These are phyloP conservation scores for Cyberlindnera maritima DNA, from an alignment of 805 yeast genomes.

Conservation along the genomic window DNA sequence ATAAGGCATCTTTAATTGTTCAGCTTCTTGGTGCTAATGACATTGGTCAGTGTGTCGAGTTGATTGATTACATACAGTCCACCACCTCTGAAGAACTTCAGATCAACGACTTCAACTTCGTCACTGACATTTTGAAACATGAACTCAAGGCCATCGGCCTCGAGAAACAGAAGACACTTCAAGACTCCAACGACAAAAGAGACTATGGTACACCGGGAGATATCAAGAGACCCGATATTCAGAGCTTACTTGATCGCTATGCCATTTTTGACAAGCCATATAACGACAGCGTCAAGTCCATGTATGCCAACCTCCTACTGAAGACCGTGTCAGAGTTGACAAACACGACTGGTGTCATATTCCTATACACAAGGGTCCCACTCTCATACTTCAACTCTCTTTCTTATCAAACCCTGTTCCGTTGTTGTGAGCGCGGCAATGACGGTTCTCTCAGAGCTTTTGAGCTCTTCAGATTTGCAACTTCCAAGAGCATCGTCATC, in stretches of 20 bases:
- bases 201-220: conserved; percentile 3
- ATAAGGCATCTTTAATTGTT: background rate
- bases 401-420: conserved; percentile 15
- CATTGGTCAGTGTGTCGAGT: background rate
- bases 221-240: conserved; percentile 23
- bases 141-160: conserved; percentile 9
- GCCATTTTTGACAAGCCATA: background rate
- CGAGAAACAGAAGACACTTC: conserved; percentile 5
- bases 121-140: conserved; percentile 4
- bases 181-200: background rate
- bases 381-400: background rate
- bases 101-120: conserved; percentile 14
- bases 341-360: conserved; percentile 22
- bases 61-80: conserved; percentile 2
- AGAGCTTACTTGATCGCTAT: background rate
- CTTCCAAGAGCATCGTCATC: background rate
- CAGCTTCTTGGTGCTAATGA: background rate
- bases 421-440: conserved; percentile 18
- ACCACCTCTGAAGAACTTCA: background rate
- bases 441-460: conserved; percentile 10
- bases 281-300: background rate
- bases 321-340: conserved; percentile 11
- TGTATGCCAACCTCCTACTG: conserved; percentile 15
- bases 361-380: conserved; percentile 15
- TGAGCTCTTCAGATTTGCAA: conserved; percentile 13